Conservation (phyloP, 2,329 filamentous ascomycete genomes). For the Trichoderma sp. region DNA sequence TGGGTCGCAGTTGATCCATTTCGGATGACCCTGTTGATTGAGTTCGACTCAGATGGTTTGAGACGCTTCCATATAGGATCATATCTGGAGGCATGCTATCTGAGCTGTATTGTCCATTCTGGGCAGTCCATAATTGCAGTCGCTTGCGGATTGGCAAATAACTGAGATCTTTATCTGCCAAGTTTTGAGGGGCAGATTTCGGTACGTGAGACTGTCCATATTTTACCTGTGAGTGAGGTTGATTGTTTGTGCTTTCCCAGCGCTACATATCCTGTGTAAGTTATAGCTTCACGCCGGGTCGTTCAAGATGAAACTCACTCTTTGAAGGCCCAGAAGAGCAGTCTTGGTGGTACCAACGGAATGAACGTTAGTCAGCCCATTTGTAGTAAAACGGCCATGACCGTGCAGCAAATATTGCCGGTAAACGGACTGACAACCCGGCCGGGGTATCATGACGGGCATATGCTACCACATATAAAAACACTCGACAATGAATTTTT, state of each 20-base stretch:
- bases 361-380: not conserved
- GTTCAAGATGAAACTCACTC: not conserved
- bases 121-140: constrained; percentile 44
- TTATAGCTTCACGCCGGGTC: not conserved
- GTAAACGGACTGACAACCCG: constrained; percentile 36
- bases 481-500: constrained; percentile 27
- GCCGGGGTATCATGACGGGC: constrained; percentile 34
- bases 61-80: constrained; percentile 30
- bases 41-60: constrained; percentile 37
- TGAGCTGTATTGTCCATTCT: constrained; percentile 35
- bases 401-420: constrained; percentile 34
- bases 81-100: constrained; percentile 30
- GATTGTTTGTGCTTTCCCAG: constrained; percentile 23
- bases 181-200: not conserved
- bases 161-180: not conserved
- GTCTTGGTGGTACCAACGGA: not conserved
- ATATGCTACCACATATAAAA: not conserved
- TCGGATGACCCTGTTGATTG: constrained; percentile 38
- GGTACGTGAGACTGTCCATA: constrained; percentile 19
- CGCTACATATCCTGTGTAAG: constrained; percentile 21
- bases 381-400: not conserved
- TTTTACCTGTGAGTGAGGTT: not conserved
- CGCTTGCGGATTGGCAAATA: constrained; percentile 41
- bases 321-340: not conserved
- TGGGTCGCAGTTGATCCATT: constrained; percentile 33